These are phyloP conservation scores for Apiotrichum montevideense DNA, from an alignment of 1,284 basidiomycete species.

Conservation along the genomic window DNA sequence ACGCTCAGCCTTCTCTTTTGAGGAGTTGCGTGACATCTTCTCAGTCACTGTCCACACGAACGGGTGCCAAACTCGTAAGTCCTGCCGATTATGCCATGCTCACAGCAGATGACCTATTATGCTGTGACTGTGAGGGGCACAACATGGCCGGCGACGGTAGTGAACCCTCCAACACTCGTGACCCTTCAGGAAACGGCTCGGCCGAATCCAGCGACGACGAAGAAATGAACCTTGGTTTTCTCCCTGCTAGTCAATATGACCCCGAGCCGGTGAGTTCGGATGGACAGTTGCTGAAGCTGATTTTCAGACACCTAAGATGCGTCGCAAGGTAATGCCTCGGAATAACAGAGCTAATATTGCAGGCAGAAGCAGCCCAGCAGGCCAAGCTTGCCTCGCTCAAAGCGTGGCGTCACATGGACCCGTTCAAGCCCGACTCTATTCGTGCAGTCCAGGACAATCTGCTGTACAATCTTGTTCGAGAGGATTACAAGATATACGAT, in stretches of 20 bases:
- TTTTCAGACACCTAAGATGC: slow-evolving; percentile 32
- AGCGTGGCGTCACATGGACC: slow-evolving; percentile 78
- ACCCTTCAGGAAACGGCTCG: background rate
- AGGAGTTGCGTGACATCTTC: slow-evolving; percentile 91
- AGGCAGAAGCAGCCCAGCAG: slow-evolving; percentile 54
- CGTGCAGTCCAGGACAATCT: slow-evolving; percentile 52
- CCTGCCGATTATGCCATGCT: background rate
- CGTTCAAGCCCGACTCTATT: slow-evolving; percentile 23
- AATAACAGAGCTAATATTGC: background rate
- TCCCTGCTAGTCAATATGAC: slow-evolving; percentile 60
- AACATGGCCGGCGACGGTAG: slow-evolving; percentile 4
- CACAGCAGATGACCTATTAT: slow-evolving; percentile 56
- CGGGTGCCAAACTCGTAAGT: slow-evolving; percentile 71
- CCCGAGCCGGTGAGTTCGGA: slow-evolving; percentile 33
- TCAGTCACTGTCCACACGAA: slow-evolving; percentile 68
- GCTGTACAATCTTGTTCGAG: slow-evolving; percentile 31
- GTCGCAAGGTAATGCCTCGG: slow-evolving; percentile 47
- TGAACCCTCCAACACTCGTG: too few relatives aligned
- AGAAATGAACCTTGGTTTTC: slow-evolving; percentile 54
- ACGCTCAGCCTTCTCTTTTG: slow-evolving; percentile 66
- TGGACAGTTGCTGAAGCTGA: background rate
- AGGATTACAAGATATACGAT: slow-evolving; percentile 14
- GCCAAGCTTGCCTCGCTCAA: slow-evolving; percentile 72
- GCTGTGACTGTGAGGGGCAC: slow-evolving; percentile 57
- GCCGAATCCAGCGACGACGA: slow-evolving; percentile 27